A percentile compares a stretch with the other conserved stretches of the same genome.
Conservation (phyloP, 2,329 filamentous ascomycete species). For the Ceratocystis albifundus region DNA sequence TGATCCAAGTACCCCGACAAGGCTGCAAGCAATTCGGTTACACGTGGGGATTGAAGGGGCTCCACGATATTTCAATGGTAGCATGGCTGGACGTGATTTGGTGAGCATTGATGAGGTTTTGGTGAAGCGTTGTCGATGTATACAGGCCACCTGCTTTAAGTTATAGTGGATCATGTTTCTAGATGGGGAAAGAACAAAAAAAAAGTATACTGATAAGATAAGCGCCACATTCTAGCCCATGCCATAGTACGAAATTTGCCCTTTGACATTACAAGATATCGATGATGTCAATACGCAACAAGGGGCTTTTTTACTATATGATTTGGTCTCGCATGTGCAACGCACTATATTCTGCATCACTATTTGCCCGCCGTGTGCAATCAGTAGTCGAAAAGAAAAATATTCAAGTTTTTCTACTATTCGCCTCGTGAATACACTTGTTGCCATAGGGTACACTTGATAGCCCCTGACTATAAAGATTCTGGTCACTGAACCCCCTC, state of each 20-base stretch:
- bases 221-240: conserved; percentile 17
- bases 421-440: background rate
- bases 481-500: background rate
- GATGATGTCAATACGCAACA: conserved; percentile 14
- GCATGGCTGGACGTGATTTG: background rate
- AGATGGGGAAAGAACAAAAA: background rate
- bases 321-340: too few species aligned
- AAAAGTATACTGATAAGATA: conserved; percentile 14
- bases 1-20: background rate
- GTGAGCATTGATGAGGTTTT: background rate
- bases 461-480: background rate
- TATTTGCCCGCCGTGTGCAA: too few species aligned
- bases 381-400: background rate
- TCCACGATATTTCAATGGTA: background rate
- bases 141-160: background rate
- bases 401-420: background rate
- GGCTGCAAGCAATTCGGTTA: background rate
- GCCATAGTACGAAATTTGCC: background rate
- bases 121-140: too few species aligned
- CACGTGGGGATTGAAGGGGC: too few species aligned
- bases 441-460: background rate
- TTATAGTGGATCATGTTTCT: background rate
- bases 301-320: background rate
- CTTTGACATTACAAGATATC: background rate
- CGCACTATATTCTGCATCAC: too few species aligned